Percentiles rank a stretch among this genome's conserved stretches.
These are phyloP conservation scores for Yarrowia phangngaensis DNA, from an alignment of 805 yeast genomes.

Conservation along the genomic window DNA sequence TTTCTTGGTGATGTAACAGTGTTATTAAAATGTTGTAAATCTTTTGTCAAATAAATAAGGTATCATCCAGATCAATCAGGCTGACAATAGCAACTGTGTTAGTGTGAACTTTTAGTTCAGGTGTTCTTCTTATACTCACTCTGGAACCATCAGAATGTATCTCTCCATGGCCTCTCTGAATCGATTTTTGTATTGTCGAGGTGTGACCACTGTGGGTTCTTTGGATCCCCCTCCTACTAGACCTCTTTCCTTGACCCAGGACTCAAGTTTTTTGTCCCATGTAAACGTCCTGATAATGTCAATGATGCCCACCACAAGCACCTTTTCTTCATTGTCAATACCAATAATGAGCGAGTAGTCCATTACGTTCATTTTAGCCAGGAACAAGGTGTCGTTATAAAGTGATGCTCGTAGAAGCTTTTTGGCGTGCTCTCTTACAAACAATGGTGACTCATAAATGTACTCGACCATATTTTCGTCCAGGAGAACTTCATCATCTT, in stretches of 20 bases:
- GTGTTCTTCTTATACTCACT: slow-evolving; percentile 34
- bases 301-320: slow-evolving; percentile 87
- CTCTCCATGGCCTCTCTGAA: slow-evolving; percentile 98
- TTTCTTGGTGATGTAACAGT: no score
- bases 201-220: slow-evolving; percentile 96
- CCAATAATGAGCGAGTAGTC: slow-evolving; percentile 95
- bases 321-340: slow-evolving; percentile 58
- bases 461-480: slow-evolving; percentile 99
- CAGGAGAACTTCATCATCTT: slow-evolving; percentile 84
- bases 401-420: slow-evolving; percentile 78
- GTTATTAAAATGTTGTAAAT: no score
- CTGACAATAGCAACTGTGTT: slow-evolving; percentile 25
- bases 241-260: slow-evolving; percentile 97
- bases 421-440: slow-evolving; percentile 88
- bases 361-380: slow-evolving; percentile 98
- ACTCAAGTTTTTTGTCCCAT: slow-evolving; percentile 97
- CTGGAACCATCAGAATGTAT: slow-evolving; percentile 92
- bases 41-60: slow-evolving; percentile 15
- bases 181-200: slow-evolving; percentile 88
- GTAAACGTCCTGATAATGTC: slow-evolving; percentile 93
- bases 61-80: slow-evolving; percentile 13
- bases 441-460: slow-evolving; percentile 91
- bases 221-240: slow-evolving; percentile 81
- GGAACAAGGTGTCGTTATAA: slow-evolving; percentile 90
- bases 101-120: neutral